Base-by-base conservation (phyloP, 2,329 filamentous ascomycete species). In the Aspergillus sp. region DNA sequence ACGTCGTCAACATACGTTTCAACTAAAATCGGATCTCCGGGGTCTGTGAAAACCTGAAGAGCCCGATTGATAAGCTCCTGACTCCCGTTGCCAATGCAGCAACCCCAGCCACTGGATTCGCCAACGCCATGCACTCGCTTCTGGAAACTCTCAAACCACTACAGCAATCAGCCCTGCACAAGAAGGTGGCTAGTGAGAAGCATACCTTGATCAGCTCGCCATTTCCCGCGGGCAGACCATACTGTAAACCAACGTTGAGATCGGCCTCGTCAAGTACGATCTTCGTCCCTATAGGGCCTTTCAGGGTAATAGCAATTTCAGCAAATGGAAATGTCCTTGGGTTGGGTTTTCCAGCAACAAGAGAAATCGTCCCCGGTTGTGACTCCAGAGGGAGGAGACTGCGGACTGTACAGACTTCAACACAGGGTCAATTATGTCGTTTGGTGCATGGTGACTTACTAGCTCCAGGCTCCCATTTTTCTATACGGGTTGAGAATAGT, bases 51-150 rank as follows among this genome's bases (percentile, higher is more conserved):
- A n/a, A 56, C 54, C 47, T 56, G 54, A 4, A 56, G 31, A 17
- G 19, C 54, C 3, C 54, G 47, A 37, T 51, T 46, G 24, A 56
- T 52, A 39, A 56, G 54, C 37, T 56, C 54, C 31, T 56, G 54
- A 41, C 54, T 56, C 19, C 54, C 54, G 14, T 56, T 56, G 46
- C 54, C 54, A 37, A 56, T 56, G 19, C 54, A 56, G 39, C 54
- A 56, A 3, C 37, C 39, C 54, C 54, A 56, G 54, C 37, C 39
- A 11, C 23, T 31, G 31, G 31, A 9, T 5, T 50, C 54, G 15
- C n/a, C 47, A 8, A 56, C 17, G 9, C 54, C 46, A 33, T 56
- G 54, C 6, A 51, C 54, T n/a, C 47, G 14, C 40, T 6, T 12
- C 17, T 43, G 40, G 9, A 43, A 19, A 9, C 17, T 43, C 17